Conservation (phyloP, 768 basidiomycete genomes). For the Suillus discolor region DNA sequence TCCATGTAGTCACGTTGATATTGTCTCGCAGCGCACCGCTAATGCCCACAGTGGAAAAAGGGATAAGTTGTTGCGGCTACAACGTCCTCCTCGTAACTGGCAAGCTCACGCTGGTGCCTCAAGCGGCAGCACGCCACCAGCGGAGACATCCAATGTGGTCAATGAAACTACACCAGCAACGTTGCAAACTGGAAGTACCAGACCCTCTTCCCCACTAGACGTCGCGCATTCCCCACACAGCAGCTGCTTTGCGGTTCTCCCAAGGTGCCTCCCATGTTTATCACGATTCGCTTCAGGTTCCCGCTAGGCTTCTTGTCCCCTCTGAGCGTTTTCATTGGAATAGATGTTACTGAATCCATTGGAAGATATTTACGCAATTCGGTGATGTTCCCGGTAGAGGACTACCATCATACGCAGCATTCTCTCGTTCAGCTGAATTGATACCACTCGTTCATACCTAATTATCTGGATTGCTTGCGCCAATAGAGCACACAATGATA, state of each 20-base stretch:
- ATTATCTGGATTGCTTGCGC: not conserved
- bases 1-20: not conserved
- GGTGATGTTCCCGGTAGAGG: not conserved
- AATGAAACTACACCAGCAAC: not conserved
- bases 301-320: too few relatives aligned
- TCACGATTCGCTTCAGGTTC: not conserved
- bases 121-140: not conserved
- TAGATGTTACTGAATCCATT: not conserved
- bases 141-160: not conserved
- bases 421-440: not conserved
- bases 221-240: not conserved
- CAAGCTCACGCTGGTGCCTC: not conserved
- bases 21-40: not conserved
- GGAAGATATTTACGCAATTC: not conserved
- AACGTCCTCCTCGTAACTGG: not conserved
- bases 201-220: not conserved
- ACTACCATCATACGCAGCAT: not conserved
- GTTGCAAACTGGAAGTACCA: not conserved
- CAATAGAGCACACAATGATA: not conserved
- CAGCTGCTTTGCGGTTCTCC: not conserved
- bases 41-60: not conserved
- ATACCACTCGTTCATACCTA: not conserved
- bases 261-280: not conserved
- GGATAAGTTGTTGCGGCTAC: not conserved
- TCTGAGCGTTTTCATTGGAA: not conserved